Conservation (phyloP, 164 flowering plant species). For the Magnolia officinalis region DNA sequence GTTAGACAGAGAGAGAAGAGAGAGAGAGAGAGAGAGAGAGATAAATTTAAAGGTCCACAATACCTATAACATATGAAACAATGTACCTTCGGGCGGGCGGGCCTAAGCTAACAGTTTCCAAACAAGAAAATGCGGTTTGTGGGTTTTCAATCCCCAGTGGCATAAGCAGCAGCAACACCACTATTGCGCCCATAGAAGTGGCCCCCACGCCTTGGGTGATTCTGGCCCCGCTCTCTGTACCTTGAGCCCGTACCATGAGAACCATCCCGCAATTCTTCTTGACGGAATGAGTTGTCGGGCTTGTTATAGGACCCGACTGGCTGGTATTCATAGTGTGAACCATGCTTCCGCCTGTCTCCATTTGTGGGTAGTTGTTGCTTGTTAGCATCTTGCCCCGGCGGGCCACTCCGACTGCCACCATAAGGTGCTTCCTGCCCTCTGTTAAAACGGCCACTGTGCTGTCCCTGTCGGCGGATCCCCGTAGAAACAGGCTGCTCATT, state of each 20-base stretch:
- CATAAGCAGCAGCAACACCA: conserved; percentile 33
- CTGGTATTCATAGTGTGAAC: conserved; percentile 70
- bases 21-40: background rate
- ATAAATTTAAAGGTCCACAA: background rate
- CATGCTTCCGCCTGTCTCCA: conserved; percentile 53
- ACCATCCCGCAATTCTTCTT: conserved; percentile 28
- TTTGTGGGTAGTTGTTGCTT: conserved; percentile 38
- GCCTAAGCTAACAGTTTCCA: background rate
- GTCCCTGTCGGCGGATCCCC: conserved; percentile 51
- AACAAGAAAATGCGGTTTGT: background rate
- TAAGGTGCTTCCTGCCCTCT: conserved; percentile 45
- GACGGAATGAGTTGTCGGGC: conserved; percentile 1
- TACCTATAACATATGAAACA: background rate
- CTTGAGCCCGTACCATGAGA: conserved; percentile 35
- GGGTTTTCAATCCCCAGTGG: conserved; percentile 16
- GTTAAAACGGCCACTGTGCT: conserved; percentile 39
- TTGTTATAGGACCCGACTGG: conserved; percentile 52
- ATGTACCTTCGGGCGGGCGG: conserved; percentile 5
- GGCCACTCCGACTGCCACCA: conserved; percentile 52
- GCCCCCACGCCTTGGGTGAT: conserved; percentile 60
- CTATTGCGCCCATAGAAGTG: conserved; percentile 36
- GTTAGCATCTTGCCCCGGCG: conserved; percentile 38
- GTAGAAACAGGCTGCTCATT: conserved; percentile 29
- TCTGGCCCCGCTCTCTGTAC: conserved; percentile 58
- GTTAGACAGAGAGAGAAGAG: background rate